Evolutionary conservation across 2,329 filamentous ascomycete genomes (phyloP).

Genomic region (Phaeosphaeriaceae sp.): DNA sequence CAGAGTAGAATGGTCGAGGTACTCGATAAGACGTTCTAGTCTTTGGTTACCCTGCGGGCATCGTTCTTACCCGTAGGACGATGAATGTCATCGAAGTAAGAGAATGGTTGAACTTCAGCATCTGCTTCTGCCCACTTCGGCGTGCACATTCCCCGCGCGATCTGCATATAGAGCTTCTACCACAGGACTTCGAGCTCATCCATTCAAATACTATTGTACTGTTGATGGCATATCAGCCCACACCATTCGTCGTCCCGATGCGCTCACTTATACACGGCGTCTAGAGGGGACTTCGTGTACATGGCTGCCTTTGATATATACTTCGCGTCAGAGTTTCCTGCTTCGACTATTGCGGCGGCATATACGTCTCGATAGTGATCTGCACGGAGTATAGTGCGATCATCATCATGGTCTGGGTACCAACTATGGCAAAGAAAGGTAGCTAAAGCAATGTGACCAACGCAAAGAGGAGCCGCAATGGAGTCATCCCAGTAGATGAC

Average conservation of each 20-base stretch:
- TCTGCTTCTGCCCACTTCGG: conserved; percentile 74
- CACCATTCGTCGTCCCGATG: too few relatives aligned
- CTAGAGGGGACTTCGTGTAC: too few relatives aligned
- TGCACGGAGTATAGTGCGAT: not conserved
- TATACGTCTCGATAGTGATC: not conserved
- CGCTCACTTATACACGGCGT: too few relatives aligned
- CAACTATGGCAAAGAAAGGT: not conserved
- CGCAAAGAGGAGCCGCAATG: not conserved
- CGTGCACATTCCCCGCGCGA: conserved; percentile 56
- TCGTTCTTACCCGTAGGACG: conserved; percentile 72
- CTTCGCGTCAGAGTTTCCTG: not conserved
- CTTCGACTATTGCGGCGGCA: not conserved
- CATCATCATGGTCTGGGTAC: not conserved
- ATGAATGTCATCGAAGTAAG: conserved; percentile 67
- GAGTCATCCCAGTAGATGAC: not conserved
- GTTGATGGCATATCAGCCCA: too few relatives aligned
- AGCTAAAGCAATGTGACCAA: not conserved
- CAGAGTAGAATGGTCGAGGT: too few relatives aligned
- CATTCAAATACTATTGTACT: too few relatives aligned
- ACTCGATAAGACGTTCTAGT: too few relatives aligned
- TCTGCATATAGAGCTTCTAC: conserved; percentile 73
- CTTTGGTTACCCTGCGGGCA: conserved; percentile 74
- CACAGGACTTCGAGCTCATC: conserved; percentile 72
- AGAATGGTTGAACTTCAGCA: conserved; percentile 61
- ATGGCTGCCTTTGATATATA: not conserved